A percentile compares a stretch with the other conserved stretches of the same genome.
These are phyloP conservation scores for Parmelia sp. DNA, from an alignment of 495 filamentous ascomycete genomes.

Conservation along the genomic window DNA sequence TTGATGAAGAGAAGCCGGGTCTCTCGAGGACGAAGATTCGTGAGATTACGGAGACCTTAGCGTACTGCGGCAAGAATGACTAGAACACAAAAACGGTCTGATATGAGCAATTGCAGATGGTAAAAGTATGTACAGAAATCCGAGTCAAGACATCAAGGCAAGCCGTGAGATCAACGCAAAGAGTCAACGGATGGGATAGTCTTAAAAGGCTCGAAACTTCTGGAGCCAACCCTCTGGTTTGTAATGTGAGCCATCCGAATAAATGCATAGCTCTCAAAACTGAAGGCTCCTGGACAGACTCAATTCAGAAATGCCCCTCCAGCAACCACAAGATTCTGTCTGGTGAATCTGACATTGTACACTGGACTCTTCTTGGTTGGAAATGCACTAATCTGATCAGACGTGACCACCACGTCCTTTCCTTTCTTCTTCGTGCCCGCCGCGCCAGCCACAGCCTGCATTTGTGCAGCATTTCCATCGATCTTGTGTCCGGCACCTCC, in stretches of 20 bases:
- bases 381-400: slow-evolving; percentile 89
- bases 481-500: slow-evolving; percentile 49
- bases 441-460: slow-evolving; percentile 39
- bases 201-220: not conserved
- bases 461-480: slow-evolving; percentile 34
- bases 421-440: slow-evolving; percentile 68
- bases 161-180: not conserved
- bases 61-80: not conserved
- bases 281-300: slow-evolving; percentile 10
- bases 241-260: not conserved
- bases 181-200: not conserved
- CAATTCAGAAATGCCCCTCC: slow-evolving; percentile 75
- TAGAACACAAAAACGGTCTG: not conserved
- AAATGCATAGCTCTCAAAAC: not conserved
- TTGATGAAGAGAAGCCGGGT: no score
- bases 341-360: slow-evolving; percentile 85
- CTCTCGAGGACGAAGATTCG: no score
- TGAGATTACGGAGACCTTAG: not conserved
- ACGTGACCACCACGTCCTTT: slow-evolving; percentile 83
- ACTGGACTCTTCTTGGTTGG: slow-evolving; percentile 94
- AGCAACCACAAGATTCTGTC: slow-evolving; percentile 86
- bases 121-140: not conserved
- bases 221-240: not conserved
- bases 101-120: no score
- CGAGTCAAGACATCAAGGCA: not conserved